phyloP scores from a whole-genome alignment of 2,329 filamentous ascomycete species.

The Boeremia lycopersici region DNA sequence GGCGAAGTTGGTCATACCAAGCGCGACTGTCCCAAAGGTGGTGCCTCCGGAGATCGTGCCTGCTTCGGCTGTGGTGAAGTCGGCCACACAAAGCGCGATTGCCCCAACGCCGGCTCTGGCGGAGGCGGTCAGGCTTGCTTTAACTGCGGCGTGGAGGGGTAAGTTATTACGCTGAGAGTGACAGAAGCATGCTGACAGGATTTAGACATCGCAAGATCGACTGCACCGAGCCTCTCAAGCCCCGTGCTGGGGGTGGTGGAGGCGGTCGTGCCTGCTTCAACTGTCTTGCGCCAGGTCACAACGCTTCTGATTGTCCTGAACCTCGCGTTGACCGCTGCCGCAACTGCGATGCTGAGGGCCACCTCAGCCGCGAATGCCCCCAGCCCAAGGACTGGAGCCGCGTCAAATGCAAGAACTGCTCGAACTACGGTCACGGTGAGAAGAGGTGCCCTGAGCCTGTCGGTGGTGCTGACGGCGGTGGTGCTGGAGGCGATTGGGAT shows the following conservation, averaged over 20 bases:
- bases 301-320: conserved; percentile 35
- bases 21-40: conserved; percentile 29
- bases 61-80: conserved; percentile 34
- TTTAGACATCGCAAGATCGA: conserved; percentile 34
- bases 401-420: conserved; percentile 65
- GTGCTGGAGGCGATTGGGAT: conserved; percentile 34
- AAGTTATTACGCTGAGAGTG: neutral
- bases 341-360: conserved; percentile 70
- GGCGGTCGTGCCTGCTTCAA: conserved; percentile 29
- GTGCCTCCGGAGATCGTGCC: conserved; percentile 18
- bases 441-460: conserved; percentile 48
- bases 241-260: conserved; percentile 26
- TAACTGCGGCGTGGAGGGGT: conserved; percentile 40
- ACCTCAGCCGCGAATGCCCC: conserved; percentile 59
- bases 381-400: conserved; percentile 64
- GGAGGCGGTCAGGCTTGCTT: conserved; percentile 30
- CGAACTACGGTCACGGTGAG: conserved; percentile 51
- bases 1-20: conserved; percentile 34
- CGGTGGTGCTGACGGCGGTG: conserved; percentile 21
- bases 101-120: conserved; percentile 20
- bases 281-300: conserved; percentile 37
- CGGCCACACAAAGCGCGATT: conserved; percentile 36
- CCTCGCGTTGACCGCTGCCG: conserved; percentile 51
- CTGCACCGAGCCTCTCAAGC: conserved; percentile 29
- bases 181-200: neutral